Conservation (phyloP, 768 basidiomycete species). For the Pleurotus citrinopileatus region DNA sequence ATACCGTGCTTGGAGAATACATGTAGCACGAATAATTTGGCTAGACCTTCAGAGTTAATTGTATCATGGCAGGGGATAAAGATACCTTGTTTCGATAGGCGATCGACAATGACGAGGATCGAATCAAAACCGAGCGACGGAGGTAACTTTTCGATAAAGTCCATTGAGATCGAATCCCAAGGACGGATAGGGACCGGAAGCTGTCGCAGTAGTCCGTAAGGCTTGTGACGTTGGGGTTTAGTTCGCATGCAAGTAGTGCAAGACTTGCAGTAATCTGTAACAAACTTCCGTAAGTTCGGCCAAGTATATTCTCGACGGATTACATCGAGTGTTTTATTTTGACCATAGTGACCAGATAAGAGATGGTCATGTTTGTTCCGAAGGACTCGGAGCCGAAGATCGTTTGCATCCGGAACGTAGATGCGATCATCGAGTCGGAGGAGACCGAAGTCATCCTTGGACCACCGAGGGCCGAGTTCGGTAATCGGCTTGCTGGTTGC, state of each 20-base stretch:
- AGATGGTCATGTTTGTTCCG: too few relatives aligned
- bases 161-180: too few relatives aligned
- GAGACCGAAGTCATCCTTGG: too few relatives aligned
- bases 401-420: too few relatives aligned
- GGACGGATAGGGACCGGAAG: conserved; percentile 31
- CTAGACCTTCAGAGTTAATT: conserved; percentile 23
- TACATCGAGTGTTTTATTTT: too few relatives aligned
- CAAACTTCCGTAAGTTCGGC: conserved; percentile 26
- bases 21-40: conserved; percentile 30
- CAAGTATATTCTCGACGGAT: conserved; percentile 45
- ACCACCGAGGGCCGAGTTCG: too few relatives aligned
- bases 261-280: conserved; percentile 25
- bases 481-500: too few relatives aligned
- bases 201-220: conserved; percentile 33
- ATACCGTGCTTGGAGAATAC: conserved; percentile 34
- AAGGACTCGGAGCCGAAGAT: too few relatives aligned
- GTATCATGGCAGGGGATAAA: conserved; percentile 32
- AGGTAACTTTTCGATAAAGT: conserved; percentile 42
- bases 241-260: conserved; percentile 32
- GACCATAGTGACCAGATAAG: too few relatives aligned
- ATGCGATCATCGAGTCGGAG: too few relatives aligned
- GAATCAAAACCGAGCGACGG: conserved; percentile 31
- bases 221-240: conserved; percentile 30
- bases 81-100: conserved; percentile 36
- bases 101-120: conserved; percentile 34